These are phyloP conservation scores for Falciphora oryzae DNA, from an alignment of 2,329 filamentous ascomycete species.

Conservation along the genomic window DNA sequence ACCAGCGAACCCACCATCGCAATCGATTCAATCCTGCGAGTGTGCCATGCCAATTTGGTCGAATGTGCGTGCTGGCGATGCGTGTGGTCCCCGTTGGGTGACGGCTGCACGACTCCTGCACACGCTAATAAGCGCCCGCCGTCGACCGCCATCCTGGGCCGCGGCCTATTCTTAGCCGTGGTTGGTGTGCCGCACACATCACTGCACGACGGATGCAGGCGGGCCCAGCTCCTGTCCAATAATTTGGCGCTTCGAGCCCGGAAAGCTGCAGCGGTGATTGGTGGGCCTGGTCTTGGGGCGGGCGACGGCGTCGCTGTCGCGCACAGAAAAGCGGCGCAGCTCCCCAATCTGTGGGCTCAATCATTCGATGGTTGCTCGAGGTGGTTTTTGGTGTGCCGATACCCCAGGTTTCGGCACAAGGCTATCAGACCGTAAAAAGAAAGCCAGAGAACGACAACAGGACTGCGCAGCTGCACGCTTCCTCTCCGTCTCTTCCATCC, in stretches of 20 bases:
- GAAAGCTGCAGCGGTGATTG: background rate
- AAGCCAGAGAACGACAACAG: background rate
- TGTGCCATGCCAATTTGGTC: background rate
- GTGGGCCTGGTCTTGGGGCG: background rate
- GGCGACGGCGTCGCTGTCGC: too few species aligned
- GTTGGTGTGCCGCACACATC: background rate
- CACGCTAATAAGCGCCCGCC: conserved; percentile 16
- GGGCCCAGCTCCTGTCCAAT: background rate
- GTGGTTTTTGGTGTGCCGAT: background rate
- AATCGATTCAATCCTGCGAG: background rate
- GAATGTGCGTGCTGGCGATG: background rate
- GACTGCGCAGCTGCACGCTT: background rate
- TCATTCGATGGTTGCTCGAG: background rate
- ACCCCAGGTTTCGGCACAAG: background rate
- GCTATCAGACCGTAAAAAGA: background rate
- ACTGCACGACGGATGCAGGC: background rate
- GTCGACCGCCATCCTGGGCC: conserved; percentile 8
- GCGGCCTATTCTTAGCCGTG: conserved; percentile 15
- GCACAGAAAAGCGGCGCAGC: background rate
- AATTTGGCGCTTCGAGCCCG: background rate
- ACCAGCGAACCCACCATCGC: background rate
- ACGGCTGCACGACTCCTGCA: background rate
- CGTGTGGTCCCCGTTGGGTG: conserved; percentile 2
- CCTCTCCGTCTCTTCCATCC: background rate
- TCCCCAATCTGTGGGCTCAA: background rate